phyloP scores from a whole-genome alignment of 129 eudicot species.

The Flaveria linearis region DNA sequence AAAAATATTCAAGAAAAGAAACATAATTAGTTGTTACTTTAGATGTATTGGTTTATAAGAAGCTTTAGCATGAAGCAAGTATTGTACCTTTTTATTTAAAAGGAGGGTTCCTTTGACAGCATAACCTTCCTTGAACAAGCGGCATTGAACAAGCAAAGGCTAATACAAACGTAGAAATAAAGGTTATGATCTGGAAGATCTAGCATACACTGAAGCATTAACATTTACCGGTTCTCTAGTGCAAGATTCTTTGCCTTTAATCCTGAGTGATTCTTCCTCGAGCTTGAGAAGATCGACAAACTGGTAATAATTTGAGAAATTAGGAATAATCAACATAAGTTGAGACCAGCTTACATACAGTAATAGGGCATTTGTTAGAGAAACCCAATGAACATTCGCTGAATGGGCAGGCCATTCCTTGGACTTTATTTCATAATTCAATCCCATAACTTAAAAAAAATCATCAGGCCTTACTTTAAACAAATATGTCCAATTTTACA shows the following conservation, averaged over 20 bases:
- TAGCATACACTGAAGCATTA: constrained; percentile 15
- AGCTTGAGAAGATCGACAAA: constrained; percentile 33
- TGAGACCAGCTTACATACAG: neutral
- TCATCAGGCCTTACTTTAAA: neutral
- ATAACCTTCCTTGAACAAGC: constrained; percentile 62
- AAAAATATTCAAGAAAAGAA: constrained; percentile 10
- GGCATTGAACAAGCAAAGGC: constrained; percentile 87
- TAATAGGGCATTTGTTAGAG: neutral
- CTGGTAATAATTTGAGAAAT: constrained; percentile 14
- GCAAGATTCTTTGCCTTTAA: constrained; percentile 31
- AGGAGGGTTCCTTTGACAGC: constrained; percentile 94
- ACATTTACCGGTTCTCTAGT: constrained; percentile 55
- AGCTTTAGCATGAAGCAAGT: neutral
- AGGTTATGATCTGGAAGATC: constrained; percentile 17
- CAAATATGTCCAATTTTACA: neutral
- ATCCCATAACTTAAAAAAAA: neutral
- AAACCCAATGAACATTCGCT: neutral
- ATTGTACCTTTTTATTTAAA: constrained; percentile 65
- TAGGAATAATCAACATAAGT: neutral
- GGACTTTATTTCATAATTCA: neutral
- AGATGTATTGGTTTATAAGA: neutral
- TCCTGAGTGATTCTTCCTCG: constrained; percentile 32
- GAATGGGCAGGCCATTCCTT: neutral
- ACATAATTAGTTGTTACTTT: neutral
- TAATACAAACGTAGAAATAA: constrained; percentile 32